phyloP scores from a whole-genome alignment of 169 alveolate genomes.

The Toxoplasma gondii region DNA sequence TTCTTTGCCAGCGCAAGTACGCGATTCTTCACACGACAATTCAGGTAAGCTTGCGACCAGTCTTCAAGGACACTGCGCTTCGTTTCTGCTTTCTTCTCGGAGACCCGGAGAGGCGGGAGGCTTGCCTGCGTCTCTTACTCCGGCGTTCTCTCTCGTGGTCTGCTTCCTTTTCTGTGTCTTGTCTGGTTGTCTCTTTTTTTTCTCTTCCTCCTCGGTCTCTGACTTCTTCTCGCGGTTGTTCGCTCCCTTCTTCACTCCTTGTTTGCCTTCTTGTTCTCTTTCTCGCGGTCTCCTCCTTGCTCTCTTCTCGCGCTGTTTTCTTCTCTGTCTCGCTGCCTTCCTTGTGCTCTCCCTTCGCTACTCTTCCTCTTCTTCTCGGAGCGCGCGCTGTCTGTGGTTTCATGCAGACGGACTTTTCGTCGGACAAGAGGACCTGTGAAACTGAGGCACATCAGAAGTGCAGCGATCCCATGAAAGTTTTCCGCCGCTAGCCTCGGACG shows the following conservation, averaged over 20 bases:
- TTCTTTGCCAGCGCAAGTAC: slow-evolving; percentile 83
- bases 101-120: background rate
- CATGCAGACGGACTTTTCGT: slow-evolving; percentile 79
- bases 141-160: background rate
- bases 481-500: background rate
- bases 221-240: background rate
- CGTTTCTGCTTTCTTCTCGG: background rate
- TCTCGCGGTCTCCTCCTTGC: background rate
- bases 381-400: background rate
- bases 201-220: background rate
- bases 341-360: no score
- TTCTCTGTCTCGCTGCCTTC: no score
- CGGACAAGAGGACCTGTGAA: slow-evolving; percentile 80
- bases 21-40: slow-evolving; percentile 88
- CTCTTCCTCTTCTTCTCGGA: no score
- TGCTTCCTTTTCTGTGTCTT: no score
- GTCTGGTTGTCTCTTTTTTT: no score
- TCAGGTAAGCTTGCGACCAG: slow-evolving; percentile 59
- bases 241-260: background rate
- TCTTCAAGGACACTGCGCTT: background rate
- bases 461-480: slow-evolving; percentile 71
- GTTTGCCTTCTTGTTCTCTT: background rate
- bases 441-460: slow-evolving; percentile 85
- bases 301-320: no score
- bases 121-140: background rate